These are phyloP conservation scores for Colletotrichum eleusines DNA, from an alignment of 2,329 filamentous ascomycete species.

Conservation along the genomic window DNA sequence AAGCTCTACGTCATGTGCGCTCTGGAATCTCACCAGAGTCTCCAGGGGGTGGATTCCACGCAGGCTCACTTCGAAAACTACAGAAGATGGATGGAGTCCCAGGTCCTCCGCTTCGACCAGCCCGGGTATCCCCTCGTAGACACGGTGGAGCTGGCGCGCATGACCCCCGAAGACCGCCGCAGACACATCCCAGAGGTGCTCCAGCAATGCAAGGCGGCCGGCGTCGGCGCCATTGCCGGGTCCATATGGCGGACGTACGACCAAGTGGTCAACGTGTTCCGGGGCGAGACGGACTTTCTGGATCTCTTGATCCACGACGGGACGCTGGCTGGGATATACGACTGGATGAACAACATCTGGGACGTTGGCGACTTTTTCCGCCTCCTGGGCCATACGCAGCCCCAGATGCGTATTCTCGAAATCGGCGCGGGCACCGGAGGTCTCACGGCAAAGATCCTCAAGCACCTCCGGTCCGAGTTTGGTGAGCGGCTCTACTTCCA, in stretches of 20 bases:
- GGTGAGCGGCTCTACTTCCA: slow-evolving; percentile 22
- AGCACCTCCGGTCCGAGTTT: slow-evolving; percentile 27
- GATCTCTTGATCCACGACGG: slow-evolving; percentile 25
- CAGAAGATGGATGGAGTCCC: no score
- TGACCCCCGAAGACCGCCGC: no score
- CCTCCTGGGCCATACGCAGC: slow-evolving; percentile 8
- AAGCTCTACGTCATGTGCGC: no score
- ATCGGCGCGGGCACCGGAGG: slow-evolving; percentile 37
- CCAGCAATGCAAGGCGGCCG: background rate
- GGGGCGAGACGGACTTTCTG: background rate
- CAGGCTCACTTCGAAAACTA: no score
- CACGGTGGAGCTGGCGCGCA: no score
- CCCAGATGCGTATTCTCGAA: slow-evolving; percentile 51
- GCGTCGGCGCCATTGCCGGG: no score
- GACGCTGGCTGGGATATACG: slow-evolving; percentile 21
- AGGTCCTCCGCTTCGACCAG: no score
- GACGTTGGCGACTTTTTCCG: background rate
- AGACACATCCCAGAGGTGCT: background rate
- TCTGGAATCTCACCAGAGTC: no score
- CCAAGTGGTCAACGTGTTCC: no score
- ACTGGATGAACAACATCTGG: slow-evolving; percentile 35
- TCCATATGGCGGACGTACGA: no score
- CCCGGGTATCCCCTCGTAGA: no score
- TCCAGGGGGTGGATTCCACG: no score
- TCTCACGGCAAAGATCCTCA: slow-evolving; percentile 18